phyloP scores from a whole-genome alignment of 2,329 filamentous ascomycete genomes.

The Chaetomium olivaceum region DNA sequence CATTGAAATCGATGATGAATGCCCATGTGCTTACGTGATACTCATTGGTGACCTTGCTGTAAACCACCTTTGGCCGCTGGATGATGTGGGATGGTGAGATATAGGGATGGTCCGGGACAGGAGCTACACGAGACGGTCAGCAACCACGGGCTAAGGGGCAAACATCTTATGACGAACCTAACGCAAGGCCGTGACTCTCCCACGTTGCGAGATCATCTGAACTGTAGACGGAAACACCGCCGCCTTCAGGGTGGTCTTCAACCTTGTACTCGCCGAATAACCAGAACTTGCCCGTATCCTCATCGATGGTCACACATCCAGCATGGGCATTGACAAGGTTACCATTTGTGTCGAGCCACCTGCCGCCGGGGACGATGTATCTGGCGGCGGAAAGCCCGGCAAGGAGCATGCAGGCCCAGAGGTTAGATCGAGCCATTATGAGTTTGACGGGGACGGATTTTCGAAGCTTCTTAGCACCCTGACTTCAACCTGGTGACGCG shows the following conservation, averaged over 20 bases:
- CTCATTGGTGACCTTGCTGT: slow-evolving; percentile 53
- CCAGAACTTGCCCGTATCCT: slow-evolving; percentile 56
- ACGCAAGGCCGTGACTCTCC: slow-evolving; percentile 57
- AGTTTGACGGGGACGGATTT: neutral
- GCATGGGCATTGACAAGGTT: slow-evolving; percentile 64
- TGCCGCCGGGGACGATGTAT: slow-evolving; percentile 62
- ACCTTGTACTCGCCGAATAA: slow-evolving; percentile 64
- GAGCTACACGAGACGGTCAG: slow-evolving; percentile 38
- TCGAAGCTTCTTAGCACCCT: neutral
- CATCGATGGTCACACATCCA: slow-evolving; percentile 55
- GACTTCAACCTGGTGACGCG: neutral
- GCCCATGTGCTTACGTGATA: slow-evolving; percentile 51
- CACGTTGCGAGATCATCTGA: slow-evolving; percentile 62
- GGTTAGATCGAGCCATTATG: neutral
- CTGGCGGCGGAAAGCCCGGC: slow-evolving; percentile 40
- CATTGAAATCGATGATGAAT: neutral
- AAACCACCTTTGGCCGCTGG: slow-evolving; percentile 63
- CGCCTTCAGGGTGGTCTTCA: slow-evolving; percentile 59
- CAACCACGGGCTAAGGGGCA: neutral
- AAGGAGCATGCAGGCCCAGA: neutral
- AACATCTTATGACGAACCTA: slow-evolving; percentile 43
- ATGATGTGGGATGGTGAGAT: slow-evolving; percentile 59
- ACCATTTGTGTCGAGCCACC: slow-evolving; percentile 62
- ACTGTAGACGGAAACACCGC: slow-evolving; percentile 61
- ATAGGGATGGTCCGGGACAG: slow-evolving; percentile 55